Evolutionary conservation across 148 eudicot genomes (phyloP), one percentile per base, ranked within the genome.

Genomic region (Gaultheria prostrata): DNA sequence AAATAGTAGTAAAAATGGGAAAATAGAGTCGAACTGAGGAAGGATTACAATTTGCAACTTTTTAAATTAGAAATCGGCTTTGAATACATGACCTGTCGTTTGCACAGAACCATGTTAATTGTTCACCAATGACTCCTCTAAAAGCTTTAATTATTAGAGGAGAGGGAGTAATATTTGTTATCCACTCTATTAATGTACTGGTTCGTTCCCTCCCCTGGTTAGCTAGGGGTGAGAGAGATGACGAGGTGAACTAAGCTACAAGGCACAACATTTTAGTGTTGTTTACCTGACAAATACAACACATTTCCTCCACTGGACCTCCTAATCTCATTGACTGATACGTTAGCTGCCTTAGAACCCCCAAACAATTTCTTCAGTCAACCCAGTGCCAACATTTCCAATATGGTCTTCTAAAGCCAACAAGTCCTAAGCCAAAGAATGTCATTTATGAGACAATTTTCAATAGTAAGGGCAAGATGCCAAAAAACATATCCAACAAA

Each of bases 381-480:
- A 79, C 45, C 98, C 98, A 43, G 98, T 95, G 87, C 83, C 86
- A 3, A 95, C 97, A 80, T 89, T 83, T 49, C 98, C 98, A 80
- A 95, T 94, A 35, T 93, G 92, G 61, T 94, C 98, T 88, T 89
- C 98, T 80, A 95, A 82, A 26, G 98, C 98, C 86, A 95, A 82
- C 30, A 95, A 85, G 83, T 94, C 98, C 98, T 95, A 75, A 56
- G 30, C 7, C 24, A 26, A 28, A 8, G 35, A 59, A 8, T 13
- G 28, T 30, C 1, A 32, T 46, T 45, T 14, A 75, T 20, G 14
- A 73, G 13, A 48, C 63, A 4, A 69, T 73, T 20, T 76, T 33
- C 10, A 51, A 14, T 53, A 15, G 35, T 61, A 71, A 75, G 49
- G 18, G n/a, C 13, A 2, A 21, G 17, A 51, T 17, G 4, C 18